Percentiles rank a stretch among this genome's conserved stretches.
Conservation (phyloP, 495 filamentous ascomycete species). For the Paragyromitra xinjiangensis region DNA sequence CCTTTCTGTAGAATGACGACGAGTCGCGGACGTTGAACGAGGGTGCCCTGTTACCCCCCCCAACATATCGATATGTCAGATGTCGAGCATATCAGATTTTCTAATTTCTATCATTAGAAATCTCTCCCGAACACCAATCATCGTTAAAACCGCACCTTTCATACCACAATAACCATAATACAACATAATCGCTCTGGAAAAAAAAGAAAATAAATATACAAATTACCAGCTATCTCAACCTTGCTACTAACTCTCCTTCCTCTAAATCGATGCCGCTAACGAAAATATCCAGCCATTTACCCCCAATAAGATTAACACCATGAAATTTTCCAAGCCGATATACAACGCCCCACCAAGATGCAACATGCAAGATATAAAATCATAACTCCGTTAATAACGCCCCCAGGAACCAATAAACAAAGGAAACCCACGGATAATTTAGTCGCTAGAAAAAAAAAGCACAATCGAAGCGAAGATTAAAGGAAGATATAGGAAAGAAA, state of each 20-base stretch:
- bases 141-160: slow-evolving; percentile 35
- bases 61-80: slow-evolving; percentile 19
- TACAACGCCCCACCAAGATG: slow-evolving; percentile 40
- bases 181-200: slow-evolving; percentile 10
- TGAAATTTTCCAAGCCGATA: slow-evolving; percentile 35
- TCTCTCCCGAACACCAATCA: slow-evolving; percentile 5
- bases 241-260: slow-evolving; percentile 16
- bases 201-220: slow-evolving; percentile 30
- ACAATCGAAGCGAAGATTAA: slow-evolving; percentile 22
- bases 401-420: slow-evolving; percentile 10
- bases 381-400: slow-evolving; percentile 34
- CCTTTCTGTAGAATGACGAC: slow-evolving; percentile 25
- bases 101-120: slow-evolving; percentile 47
- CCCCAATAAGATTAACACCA: slow-evolving; percentile 32
- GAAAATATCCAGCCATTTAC: slow-evolving; percentile 21
- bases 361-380: slow-evolving; percentile 27
- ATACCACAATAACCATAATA: not conserved
- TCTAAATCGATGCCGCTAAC: slow-evolving; percentile 22
- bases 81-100: slow-evolving; percentile 19
- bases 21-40: slow-evolving; percentile 9
- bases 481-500: slow-evolving; percentile 10
- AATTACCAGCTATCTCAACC: slow-evolving; percentile 31
- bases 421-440: slow-evolving; percentile 27
- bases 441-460: slow-evolving; percentile 20
- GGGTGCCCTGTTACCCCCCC: slow-evolving; percentile 8